Conservation (phyloP, 805 yeast species). For the Candida koratica region DNA sequence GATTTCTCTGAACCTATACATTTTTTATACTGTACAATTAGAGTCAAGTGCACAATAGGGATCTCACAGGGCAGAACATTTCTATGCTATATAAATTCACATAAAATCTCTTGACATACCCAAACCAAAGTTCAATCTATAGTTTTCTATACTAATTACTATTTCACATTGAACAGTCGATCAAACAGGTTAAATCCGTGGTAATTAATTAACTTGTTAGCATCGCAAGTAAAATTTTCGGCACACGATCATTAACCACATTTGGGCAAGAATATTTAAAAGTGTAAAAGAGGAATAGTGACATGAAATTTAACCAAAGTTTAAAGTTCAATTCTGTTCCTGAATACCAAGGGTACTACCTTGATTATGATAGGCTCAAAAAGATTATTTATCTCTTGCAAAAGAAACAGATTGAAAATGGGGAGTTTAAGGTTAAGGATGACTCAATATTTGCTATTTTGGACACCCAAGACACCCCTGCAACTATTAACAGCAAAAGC, state of each 20-base stretch:
- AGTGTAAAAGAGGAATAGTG: neutral
- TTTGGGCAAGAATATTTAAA: conserved; percentile 9
- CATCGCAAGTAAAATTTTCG: conserved; percentile 10
- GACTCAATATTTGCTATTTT: conserved; percentile 1
- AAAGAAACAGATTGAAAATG: conserved; percentile 27
- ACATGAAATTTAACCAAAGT: conserved; percentile 49
- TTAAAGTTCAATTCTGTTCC: conserved; percentile 52
- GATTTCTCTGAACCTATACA: no score
- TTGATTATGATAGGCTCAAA: conserved; percentile 48
- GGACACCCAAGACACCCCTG: conserved; percentile 1
- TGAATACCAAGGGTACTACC: conserved; percentile 47
- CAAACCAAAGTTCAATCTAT: no score
- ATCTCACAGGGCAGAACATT: no score
- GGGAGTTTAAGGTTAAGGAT: conserved; percentile 8
- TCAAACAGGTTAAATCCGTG: no score
- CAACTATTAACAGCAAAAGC: neutral
- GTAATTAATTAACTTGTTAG: no score
- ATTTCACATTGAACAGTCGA: conserved; percentile 2
- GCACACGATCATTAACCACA: conserved; percentile 13
- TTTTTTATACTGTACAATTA: no score
- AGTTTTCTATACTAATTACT: no score
- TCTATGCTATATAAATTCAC: no score
- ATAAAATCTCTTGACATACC: no score
- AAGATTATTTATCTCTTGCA: conserved; percentile 55
- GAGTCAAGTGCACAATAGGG: no score